These are phyloP conservation scores for Pichia sp. DNA, from an alignment of 1,139 yeast genomes.

Conservation along the genomic window DNA sequence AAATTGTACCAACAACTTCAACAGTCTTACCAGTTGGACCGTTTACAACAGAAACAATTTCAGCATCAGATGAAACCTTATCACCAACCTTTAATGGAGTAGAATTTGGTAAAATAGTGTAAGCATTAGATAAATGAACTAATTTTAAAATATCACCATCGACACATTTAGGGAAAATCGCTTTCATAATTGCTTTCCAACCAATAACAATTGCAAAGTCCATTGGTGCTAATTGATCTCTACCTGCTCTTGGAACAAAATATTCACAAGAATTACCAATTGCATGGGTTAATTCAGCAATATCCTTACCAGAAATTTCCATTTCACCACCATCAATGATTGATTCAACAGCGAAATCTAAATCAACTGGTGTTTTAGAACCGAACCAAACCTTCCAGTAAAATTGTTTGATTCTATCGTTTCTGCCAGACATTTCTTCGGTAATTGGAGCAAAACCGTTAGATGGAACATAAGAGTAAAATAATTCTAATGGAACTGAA, in stretches of 20 bases:
- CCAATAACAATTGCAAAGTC: constrained; percentile 98
- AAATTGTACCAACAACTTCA: constrained; percentile 86
- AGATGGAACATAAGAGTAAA: constrained; percentile 71
- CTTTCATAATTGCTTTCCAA: constrained; percentile 96
- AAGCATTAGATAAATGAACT: constrained; percentile 92
- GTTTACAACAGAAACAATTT: constrained; percentile 80
- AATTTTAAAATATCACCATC: constrained; percentile 94
- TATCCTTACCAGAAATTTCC: constrained; percentile 66
- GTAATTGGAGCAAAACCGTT: constrained; percentile 93
- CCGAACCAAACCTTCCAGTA: constrained; percentile 99
- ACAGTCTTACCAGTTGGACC: constrained; percentile 93
- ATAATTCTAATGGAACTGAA: constrained; percentile 70
- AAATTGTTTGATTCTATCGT: constrained; percentile 86
- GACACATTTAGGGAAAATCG: constrained; percentile 91
- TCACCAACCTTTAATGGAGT: constrained; percentile 87
- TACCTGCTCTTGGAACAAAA: constrained; percentile 82
- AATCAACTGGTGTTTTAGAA: constrained; percentile 46
- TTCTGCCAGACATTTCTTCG: constrained; percentile 87
- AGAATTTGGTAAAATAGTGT: constrained; percentile 90
- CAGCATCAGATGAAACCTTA: constrained; percentile 73
- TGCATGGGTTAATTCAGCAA: constrained; percentile 92
- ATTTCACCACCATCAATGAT: constrained; percentile 67
- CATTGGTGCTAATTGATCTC: constrained; percentile 90
- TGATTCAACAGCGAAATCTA: constrained; percentile 54
- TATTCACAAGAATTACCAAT: constrained; percentile 97